Conservation (phyloP, 75 land plant species). For the Chamaecyparis obtusa region DNA sequence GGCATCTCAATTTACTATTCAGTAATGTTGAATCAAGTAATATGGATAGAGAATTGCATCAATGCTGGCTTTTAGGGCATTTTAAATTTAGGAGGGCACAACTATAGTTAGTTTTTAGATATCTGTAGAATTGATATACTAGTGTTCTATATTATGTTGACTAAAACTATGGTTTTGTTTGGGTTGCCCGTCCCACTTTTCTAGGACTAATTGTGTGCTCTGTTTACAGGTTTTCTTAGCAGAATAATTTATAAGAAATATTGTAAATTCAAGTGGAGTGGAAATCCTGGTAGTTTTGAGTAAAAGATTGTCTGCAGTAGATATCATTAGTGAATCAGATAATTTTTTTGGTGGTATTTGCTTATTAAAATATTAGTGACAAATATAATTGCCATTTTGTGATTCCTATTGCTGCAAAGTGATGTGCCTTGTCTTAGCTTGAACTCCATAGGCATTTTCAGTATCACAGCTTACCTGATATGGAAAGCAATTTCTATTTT, state of each 20-base stretch:
- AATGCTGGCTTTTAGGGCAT: neutral
- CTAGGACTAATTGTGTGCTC: neutral
- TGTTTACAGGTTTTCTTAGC: neutral
- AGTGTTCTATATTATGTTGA: neutral
- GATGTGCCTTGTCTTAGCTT: neutral
- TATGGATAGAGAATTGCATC: neutral
- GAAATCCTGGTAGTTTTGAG: neutral
- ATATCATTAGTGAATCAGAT: neutral
- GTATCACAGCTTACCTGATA: neutral
- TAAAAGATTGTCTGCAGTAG: neutral
- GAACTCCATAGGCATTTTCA: neutral
- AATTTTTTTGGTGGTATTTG: neutral
- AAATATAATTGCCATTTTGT: neutral
- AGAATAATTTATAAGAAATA: too few species aligned
- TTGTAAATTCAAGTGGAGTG: neutral
- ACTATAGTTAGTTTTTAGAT: neutral
- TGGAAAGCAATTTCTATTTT: neutral
- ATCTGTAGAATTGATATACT: neutral
- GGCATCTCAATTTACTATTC: neutral
- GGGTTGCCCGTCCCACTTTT: neutral
- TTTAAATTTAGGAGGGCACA: neutral
- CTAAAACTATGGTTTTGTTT: neutral
- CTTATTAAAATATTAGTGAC: neutral
- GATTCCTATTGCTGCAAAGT: neutral
- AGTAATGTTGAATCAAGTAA: neutral